Conservation (phyloP, 2,329 filamentous ascomycete genomes). For the Colletotrichum sp. region DNA sequence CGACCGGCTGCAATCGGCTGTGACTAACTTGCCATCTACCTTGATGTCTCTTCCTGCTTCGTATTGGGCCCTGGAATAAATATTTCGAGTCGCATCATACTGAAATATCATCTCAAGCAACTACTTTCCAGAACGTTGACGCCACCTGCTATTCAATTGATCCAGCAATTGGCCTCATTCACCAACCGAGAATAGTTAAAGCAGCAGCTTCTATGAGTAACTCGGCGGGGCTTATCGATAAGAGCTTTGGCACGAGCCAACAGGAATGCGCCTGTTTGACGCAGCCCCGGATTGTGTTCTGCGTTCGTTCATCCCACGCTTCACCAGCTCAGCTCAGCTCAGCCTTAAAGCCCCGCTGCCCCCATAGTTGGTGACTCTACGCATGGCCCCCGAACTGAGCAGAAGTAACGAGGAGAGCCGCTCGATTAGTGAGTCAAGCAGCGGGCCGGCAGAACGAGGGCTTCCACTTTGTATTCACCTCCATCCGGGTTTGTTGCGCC, state of each 20-base stretch:
- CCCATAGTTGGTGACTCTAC: not conserved
- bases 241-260: conserved; percentile 23
- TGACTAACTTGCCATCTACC: not conserved
- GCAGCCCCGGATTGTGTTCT: not conserved
- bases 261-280: not conserved
- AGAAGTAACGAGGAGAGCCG: not conserved
- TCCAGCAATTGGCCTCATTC: not conserved
- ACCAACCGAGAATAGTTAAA: not conserved
- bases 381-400: not conserved
- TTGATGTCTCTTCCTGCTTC: not conserved
- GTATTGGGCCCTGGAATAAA: not conserved
- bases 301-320: not conserved
- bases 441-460: not conserved
- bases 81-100: not conserved
- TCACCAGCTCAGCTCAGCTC: not conserved
- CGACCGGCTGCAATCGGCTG: not conserved
- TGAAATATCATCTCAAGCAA: not conserved
- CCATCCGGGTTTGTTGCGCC: not conserved
- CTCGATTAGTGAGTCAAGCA: not conserved
- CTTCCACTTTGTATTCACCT: not conserved
- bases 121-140: not conserved
- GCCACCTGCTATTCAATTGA: not conserved
- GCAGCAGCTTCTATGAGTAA: conserved; percentile 18
- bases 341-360: not conserved
- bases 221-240: conserved; percentile 24